These are phyloP conservation scores for Geum urbanum DNA, from an alignment of 306 rosid species.

Conservation along the genomic window DNA sequence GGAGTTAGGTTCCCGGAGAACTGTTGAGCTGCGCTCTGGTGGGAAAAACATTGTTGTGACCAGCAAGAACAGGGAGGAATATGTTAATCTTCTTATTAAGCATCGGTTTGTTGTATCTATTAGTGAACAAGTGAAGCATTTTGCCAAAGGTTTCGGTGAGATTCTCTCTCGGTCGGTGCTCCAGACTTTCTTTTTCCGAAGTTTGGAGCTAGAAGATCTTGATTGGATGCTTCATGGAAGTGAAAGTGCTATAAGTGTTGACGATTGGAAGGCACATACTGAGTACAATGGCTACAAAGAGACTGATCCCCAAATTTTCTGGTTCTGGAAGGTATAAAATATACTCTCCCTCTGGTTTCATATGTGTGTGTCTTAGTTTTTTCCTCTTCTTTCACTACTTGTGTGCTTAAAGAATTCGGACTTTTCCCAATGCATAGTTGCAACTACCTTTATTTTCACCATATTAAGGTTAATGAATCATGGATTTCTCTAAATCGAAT, in stretches of 20 bases:
- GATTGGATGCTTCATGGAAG: constrained; percentile 91
- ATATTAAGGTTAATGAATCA: neutral
- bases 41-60: constrained; percentile 62
- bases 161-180: constrained; percentile 49
- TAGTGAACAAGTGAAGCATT: constrained; percentile 70
- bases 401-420: neutral
- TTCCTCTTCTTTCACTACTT: neutral
- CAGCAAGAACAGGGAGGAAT: constrained; percentile 64
- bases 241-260: constrained; percentile 59
- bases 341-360: constrained; percentile 20
- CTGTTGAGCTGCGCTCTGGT: constrained; percentile 64
- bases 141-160: constrained; percentile 74
- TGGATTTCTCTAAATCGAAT: neutral
- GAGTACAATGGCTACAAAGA: constrained; percentile 81
- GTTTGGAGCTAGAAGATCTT: constrained; percentile 82
- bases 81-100: constrained; percentile 67
- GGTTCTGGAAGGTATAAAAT: constrained; percentile 91
- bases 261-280: constrained; percentile 89
- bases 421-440: neutral
- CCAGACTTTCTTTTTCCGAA: constrained; percentile 49
- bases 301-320: constrained; percentile 73
- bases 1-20: constrained; percentile 66
- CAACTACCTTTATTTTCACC: neutral
- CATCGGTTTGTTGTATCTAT: constrained; percentile 70
- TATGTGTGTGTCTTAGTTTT: neutral